Base-by-base conservation (phyloP, 495 filamentous ascomycete species). In the Penicillium parvum region DNA sequence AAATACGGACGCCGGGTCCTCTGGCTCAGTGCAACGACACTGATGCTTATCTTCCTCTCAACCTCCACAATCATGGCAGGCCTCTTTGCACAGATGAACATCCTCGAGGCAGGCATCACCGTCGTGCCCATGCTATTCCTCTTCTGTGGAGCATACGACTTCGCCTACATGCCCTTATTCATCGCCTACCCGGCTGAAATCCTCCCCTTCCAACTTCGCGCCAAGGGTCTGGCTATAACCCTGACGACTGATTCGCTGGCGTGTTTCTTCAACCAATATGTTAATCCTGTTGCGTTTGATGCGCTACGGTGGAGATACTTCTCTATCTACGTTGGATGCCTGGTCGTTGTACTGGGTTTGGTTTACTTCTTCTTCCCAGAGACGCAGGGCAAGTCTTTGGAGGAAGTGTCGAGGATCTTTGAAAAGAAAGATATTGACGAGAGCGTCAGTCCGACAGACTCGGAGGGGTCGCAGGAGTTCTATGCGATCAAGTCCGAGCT, bases 141-240 rank as follows among this genome's bases (percentile, higher is more conserved):
- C 5, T 84, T 84, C 57, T 57, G 59, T 33, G 45, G 53, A 29
- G 73, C 71, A 29, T 82, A 79, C 58, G 75, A 77, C 40, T 77
- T 82, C 38, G 75, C 75, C 37, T 81, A 78, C 50, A 78, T 76
- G 15, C 75, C 79, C 19, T 37, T 84, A 32, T 64, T 83, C 27
- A 74, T 83, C 32, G 76, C 81, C 16, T 82, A 82, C 44, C 72
- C 75, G 1, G 66, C 80, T 14, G 83, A 85, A 64, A 76, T 86
- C 17, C 58, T 83, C 7, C 81, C 81, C 0, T 87, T 79, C 66
- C 72, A 77, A 28, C 66, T 86, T 35, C 76, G 81, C 12, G 79
- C 82, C 22, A 87, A 84, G 65, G 81, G 82, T 21, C 77, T 85
- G 63, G 78, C 83, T 64, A 60, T 80, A 37, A 75, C 74, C 62